A percentile compares a stretch with the other conserved stretches of the same genome.
phyloP scores from a whole-genome alignment of 2,329 filamentous ascomycete species.

The Pseudogymnoascus sp. region DNA sequence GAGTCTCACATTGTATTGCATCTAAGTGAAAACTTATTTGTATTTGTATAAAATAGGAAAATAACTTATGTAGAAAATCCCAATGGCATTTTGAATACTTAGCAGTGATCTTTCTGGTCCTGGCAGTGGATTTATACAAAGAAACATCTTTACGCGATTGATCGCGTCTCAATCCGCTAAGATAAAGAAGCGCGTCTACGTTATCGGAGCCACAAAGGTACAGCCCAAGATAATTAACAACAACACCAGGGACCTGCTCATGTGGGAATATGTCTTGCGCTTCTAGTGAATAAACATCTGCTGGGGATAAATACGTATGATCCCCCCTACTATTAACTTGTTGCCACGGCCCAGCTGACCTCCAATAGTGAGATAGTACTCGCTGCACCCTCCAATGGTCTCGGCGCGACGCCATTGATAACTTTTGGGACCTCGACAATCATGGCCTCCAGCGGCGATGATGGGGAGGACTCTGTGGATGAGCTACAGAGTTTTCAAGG shows the following conservation, averaged over 20 bases:
- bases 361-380: background rate
- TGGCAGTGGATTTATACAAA: background rate
- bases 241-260: background rate
- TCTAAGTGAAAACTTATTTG: background rate
- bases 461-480: slow-evolving; percentile 5
- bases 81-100: background rate
- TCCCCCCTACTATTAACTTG: background rate
- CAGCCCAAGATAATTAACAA: background rate
- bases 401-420: background rate
- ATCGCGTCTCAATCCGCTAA: slow-evolving; percentile 7
- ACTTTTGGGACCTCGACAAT: background rate
- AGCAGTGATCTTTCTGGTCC: background rate
- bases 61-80: background rate
- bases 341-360: background rate
- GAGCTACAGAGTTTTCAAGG: background rate
- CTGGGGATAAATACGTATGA: background rate
- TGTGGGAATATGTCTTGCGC: background rate
- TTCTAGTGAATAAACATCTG: background rate
- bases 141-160: background rate
- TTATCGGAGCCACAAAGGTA: slow-evolving; percentile 6
- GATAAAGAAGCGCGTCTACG: slow-evolving; percentile 9
- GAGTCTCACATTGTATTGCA: slow-evolving; percentile 1
- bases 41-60: background rate
- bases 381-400: background rate
- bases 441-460: background rate